Percentiles rank a stretch among this genome's conserved stretches.
Conservation (phyloP, 371 early-diverging fungal genomes). For the Actinomucor elegans region DNA sequence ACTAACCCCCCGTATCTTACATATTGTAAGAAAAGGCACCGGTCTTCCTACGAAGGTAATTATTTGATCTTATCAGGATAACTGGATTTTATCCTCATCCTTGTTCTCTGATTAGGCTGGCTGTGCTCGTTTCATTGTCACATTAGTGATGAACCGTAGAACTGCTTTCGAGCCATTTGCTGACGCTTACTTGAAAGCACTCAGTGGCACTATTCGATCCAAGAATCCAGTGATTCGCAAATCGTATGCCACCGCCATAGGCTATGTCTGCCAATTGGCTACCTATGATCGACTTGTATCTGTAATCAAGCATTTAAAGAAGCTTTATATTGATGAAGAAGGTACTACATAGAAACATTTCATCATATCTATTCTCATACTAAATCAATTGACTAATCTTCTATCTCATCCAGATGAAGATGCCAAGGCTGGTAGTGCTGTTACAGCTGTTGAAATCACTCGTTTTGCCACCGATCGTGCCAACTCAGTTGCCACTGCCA, state of each 20-base stretch:
- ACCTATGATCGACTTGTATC: slow-evolving; percentile 60
- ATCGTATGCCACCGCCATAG: slow-evolving; percentile 82
- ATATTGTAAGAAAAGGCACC: slow-evolving; percentile 79
- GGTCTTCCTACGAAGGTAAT: slow-evolving; percentile 89
- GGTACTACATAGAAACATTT: slow-evolving; percentile 34
- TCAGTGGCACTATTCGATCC: slow-evolving; percentile 77
- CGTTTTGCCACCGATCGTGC: slow-evolving; percentile 72
- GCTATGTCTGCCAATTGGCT: slow-evolving; percentile 72
- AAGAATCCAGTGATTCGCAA: slow-evolving; percentile 80
- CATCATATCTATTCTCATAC: no score
- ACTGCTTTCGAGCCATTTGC: slow-evolving; percentile 61
- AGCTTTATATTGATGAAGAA: slow-evolving; percentile 71
- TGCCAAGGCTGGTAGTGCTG: slow-evolving; percentile 67
- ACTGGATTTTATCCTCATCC: background rate
- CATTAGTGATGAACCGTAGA: slow-evolving; percentile 68
- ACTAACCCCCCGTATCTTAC: slow-evolving; percentile 66
- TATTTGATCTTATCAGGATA: slow-evolving; percentile 9
- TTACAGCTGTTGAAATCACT: slow-evolving; percentile 76
- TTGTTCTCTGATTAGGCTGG: slow-evolving; percentile 62
- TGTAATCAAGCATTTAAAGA: slow-evolving; percentile 67
- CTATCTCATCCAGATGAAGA: slow-evolving; percentile 64
- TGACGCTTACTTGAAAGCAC: slow-evolving; percentile 69
- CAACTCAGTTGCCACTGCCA: slow-evolving; percentile 54
- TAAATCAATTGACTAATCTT: no score
- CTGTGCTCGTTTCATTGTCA: slow-evolving; percentile 81